These are phyloP conservation scores for Liriodendron chinense DNA, from an alignment of 164 flowering plant genomes.

Conservation along the genomic window DNA sequence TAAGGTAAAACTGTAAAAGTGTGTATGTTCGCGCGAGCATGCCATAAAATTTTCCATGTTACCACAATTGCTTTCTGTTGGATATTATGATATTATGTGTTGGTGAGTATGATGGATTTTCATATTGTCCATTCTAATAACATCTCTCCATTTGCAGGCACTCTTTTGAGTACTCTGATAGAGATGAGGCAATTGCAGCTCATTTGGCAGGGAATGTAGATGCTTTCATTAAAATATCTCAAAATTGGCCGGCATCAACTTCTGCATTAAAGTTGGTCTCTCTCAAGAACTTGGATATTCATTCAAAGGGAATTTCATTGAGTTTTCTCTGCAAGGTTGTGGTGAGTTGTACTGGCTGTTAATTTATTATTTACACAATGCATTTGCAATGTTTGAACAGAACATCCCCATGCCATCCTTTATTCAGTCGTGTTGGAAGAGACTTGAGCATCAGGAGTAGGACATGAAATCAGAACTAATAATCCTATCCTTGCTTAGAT, in stretches of 20 bases:
- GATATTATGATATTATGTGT: background rate
- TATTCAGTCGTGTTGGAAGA: no score
- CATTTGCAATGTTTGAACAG: background rate
- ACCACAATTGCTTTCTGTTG: background rate
- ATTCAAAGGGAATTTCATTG: conserved; percentile 46
- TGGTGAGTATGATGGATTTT: background rate
- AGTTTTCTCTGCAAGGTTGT: conserved; percentile 65
- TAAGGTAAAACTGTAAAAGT: no score
- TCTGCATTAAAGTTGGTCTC: conserved; percentile 61
- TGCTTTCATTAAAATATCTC: conserved; percentile 66
- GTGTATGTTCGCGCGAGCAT: no score
- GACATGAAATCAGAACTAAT: no score
- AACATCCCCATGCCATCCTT: background rate
- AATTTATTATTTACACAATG: background rate
- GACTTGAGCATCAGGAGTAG: no score
- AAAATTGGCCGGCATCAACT: conserved; percentile 65
- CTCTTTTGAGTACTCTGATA: conserved; percentile 64
- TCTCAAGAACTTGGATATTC: conserved; percentile 50
- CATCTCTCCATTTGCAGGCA: conserved; percentile 39
- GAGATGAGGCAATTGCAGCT: conserved; percentile 59
- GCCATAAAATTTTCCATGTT: no score
- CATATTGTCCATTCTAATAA: background rate
- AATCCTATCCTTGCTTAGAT: no score
- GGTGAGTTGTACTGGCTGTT: conserved; percentile 37
- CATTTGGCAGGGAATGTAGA: conserved; percentile 60